Evolutionary conservation across 2,329 filamentous ascomycete genomes (phyloP), one percentile per base, ranked within the genome.

Genomic region (Gnomoniopsis smithogilvyi): DNA sequence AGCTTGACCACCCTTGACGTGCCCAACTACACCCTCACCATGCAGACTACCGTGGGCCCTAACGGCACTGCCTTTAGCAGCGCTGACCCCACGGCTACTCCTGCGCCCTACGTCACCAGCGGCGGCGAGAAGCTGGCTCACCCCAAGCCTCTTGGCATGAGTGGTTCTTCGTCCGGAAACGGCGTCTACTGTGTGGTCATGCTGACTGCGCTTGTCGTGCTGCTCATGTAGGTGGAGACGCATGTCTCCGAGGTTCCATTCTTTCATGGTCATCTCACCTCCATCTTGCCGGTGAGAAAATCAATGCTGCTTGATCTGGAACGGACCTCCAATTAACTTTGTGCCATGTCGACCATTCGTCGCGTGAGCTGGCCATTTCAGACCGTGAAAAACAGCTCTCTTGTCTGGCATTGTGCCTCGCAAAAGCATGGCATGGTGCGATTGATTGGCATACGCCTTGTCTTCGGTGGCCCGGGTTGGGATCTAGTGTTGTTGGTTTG

Each of bases 171-270:
- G 54, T 65, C 66, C 21, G 68, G 70, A 60, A 69, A 70, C 56
- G 65, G 75, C 26, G 68, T 69, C 19, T 58, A 53, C 45, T 73
- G 70, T 61, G 64, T 68, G 41, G 64, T 76, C 63, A 70, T 78
- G 70, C 64, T 76, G 54, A 59, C 74, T 41, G 70, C 70, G 14
- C n/a, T 65, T 49, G 62, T 73, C 52, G 68, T 72, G 67, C 68
- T 73, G 43, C 59, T 70, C 49, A 61, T 74, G 56, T 77, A 68
- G 68, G 34, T 36, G 12, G 36, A 41, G 36, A 6, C 12, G 12
- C 17, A 12, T n/a, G 12, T 41, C 36, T 15, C 4, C 4, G 36
- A 41, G 36, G 36, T n/a, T n/a, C 36, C 36, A 12, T 41, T 41
- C 17, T 41, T 41, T 14, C 36, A 41, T 14, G 8, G 26, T 30